These are phyloP conservation scores for Geranium incanum DNA, from an alignment of 441 rosid genomes.

Conservation along the genomic window DNA sequence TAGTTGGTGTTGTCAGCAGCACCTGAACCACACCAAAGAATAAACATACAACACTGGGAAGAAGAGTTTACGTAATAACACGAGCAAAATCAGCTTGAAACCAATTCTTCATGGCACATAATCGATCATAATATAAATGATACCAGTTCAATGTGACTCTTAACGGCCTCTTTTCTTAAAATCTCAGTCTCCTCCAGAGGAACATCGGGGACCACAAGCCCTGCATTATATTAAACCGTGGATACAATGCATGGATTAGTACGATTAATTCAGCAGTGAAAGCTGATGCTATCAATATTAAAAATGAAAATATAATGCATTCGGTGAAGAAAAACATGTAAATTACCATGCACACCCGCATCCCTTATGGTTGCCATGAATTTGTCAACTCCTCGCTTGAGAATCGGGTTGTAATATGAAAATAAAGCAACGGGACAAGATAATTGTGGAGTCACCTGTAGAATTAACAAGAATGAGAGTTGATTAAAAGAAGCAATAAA, in stretches of 20 bases:
- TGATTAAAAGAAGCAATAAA: background rate
- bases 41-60: slow-evolving; percentile 8
- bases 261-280: background rate
- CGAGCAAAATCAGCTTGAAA: background rate
- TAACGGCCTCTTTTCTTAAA: slow-evolving; percentile 57
- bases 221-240: slow-evolving; percentile 32
- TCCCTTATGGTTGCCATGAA: slow-evolving; percentile 61
- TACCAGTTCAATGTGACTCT: slow-evolving; percentile 70
- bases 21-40: slow-evolving; percentile 41
- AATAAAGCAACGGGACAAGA: slow-evolving; percentile 78
- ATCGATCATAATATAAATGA: background rate
- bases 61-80: background rate
- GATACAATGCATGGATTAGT: background rate
- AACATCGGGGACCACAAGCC: slow-evolving; percentile 91
- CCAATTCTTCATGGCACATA: background rate
- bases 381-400: slow-evolving; percentile 63
- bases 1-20: slow-evolving; percentile 85
- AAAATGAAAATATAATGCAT: background rate
- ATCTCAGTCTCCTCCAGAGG: slow-evolving; percentile 80
- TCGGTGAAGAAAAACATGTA: slow-evolving; percentile 14
- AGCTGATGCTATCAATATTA: background rate
- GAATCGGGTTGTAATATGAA: slow-evolving; percentile 80
- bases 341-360: slow-evolving; percentile 68
- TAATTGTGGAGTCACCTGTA: slow-evolving; percentile 65
- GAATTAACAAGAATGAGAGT: slow-evolving; percentile 15